phyloP scores from a whole-genome alignment of 2,329 filamentous ascomycete genomes.

The Neoscytalidium dimidiatum region DNA sequence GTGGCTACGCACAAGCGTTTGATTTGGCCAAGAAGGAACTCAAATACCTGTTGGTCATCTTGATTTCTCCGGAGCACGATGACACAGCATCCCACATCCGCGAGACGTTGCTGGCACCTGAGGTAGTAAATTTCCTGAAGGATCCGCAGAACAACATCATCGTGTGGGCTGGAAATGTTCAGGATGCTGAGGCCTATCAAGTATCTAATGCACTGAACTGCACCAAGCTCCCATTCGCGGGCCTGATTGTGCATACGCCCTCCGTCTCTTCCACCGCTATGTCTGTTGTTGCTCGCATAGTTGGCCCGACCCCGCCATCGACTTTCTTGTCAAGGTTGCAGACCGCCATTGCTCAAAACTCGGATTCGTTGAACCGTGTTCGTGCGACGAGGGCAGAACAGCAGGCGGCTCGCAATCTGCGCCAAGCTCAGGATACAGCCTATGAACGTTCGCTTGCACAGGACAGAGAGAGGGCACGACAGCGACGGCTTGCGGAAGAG shows the following conservation, averaged over 20 bases:
- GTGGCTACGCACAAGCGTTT: slow-evolving; percentile 87
- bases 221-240: slow-evolving; percentile 90
- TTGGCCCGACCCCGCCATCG: slow-evolving; percentile 68
- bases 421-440: slow-evolving; percentile 87
- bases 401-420: slow-evolving; percentile 75
- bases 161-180: slow-evolving; percentile 89
- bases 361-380: slow-evolving; percentile 71
- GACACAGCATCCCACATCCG: slow-evolving; percentile 80
- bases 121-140: slow-evolving; percentile 73
- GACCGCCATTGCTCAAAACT: slow-evolving; percentile 71
- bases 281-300: slow-evolving; percentile 81
- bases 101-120: slow-evolving; percentile 76
- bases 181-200: slow-evolving; percentile 92
- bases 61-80: slow-evolving; percentile 92
- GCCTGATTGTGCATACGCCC: slow-evolving; percentile 83
- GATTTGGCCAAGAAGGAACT: slow-evolving; percentile 88
- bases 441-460: slow-evolving; percentile 90
- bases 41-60: slow-evolving; percentile 85
- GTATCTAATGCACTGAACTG: slow-evolving; percentile 84
- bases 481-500: slow-evolving; percentile 74
- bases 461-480: slow-evolving; percentile 80
- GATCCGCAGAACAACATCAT: slow-evolving; percentile 77
- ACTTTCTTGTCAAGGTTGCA: slow-evolving; percentile 78
- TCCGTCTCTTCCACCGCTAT: slow-evolving; percentile 82
- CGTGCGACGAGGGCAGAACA: slow-evolving; percentile 78